Evolutionary conservation across 495 filamentous ascomycete genomes (phyloP).

Genomic region (Neurospora sp.): DNA sequence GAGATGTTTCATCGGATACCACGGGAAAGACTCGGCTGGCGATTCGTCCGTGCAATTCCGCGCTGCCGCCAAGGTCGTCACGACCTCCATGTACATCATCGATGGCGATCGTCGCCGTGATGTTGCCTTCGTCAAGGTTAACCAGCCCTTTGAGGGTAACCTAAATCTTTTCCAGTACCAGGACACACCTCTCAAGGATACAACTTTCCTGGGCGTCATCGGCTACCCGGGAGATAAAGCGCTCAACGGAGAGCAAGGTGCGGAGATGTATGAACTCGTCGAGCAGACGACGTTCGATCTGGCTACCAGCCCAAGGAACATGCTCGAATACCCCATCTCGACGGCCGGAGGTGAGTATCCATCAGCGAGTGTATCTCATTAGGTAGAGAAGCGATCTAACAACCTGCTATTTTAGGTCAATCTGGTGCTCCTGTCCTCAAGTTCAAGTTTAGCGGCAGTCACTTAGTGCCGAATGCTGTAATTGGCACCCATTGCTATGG

Average conservation of each 20-base stretch:
- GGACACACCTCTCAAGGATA: accelerated
- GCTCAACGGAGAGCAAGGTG: too few relatives aligned
- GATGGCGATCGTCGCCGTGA: too few relatives aligned
- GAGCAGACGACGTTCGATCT: background rate
- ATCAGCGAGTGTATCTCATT: too few relatives aligned
- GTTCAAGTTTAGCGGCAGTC: background rate
- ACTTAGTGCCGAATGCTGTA: background rate
- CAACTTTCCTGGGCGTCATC: accelerated
- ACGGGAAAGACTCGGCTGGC: background rate
- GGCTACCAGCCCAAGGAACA: background rate
- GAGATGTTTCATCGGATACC: background rate
- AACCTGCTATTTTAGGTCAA: background rate
- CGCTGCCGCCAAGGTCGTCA: background rate
- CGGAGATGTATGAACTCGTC: too few relatives aligned
- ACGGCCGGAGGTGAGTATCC: background rate
- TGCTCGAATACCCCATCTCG: background rate
- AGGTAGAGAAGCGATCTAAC: too few relatives aligned
- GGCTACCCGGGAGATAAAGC: background rate
- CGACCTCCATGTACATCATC: background rate
- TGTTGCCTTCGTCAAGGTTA: background rate
- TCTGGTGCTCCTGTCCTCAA: background rate
- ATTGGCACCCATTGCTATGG: background rate
- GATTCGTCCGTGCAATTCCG: background rate
- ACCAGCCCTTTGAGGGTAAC: accelerated
- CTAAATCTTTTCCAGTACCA: background rate